These are phyloP conservation scores for Mycena olivaceomarginata DNA, from an alignment of 768 basidiomycete genomes.

Conservation along the genomic window DNA sequence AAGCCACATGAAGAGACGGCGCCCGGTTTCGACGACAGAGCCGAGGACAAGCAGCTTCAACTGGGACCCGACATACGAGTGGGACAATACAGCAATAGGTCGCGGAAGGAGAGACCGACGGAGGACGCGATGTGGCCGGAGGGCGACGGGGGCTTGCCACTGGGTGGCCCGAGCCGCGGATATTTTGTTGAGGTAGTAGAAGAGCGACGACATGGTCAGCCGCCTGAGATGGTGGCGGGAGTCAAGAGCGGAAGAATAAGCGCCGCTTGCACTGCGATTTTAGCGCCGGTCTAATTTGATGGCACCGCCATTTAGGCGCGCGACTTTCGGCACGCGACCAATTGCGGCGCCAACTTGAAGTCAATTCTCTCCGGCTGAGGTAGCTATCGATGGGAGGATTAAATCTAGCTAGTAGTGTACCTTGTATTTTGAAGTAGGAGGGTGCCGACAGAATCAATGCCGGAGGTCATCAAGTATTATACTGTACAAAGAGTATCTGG, in stretches of 20 bases:
- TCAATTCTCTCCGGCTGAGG: too few relatives aligned
- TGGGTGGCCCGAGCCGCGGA: not conserved
- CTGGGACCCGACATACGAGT: slow-evolving; percentile 37
- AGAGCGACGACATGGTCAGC: slow-evolving; percentile 3
- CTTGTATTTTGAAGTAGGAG: too few relatives aligned
- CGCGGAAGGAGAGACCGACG: slow-evolving; percentile 19
- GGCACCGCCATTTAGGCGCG: not conserved
- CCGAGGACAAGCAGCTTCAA: slow-evolving; percentile 39
- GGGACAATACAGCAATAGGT: not conserved
- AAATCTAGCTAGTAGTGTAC: too few relatives aligned
- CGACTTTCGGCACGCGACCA: too few relatives aligned
- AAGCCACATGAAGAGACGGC: slow-evolving; percentile 36
- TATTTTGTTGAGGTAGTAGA: slow-evolving; percentile 14
- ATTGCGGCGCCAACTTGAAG: too few relatives aligned
- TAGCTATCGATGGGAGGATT: too few relatives aligned
- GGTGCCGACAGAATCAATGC: too few relatives aligned
- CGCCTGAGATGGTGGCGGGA: not conserved
- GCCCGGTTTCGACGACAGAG: slow-evolving; percentile 35
- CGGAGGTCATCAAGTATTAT: too few relatives aligned
- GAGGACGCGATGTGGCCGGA: slow-evolving; percentile 39
- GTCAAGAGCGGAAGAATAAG: not conserved
- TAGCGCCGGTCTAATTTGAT: not conserved
- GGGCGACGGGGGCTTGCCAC: not conserved
- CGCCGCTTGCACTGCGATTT: not conserved
- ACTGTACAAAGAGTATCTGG: too few relatives aligned